These are phyloP conservation scores for Coniochaeta sp. DNA, from an alignment of 2,329 filamentous ascomycete species.

Conservation along the genomic window DNA sequence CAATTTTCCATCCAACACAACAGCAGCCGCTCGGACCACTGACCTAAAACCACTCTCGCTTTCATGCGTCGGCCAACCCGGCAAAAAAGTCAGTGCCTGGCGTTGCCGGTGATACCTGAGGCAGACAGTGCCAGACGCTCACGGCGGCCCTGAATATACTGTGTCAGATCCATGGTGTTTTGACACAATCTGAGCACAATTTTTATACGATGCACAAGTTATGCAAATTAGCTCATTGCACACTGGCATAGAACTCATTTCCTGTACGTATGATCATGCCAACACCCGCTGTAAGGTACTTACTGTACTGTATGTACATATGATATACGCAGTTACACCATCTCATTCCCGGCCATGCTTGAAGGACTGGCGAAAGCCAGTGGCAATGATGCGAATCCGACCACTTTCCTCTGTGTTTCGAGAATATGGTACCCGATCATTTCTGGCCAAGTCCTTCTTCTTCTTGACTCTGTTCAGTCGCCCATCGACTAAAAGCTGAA, in stretches of 20 bases:
- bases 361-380: too few relatives aligned
- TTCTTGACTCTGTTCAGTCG: neutral
- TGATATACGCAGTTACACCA: too few relatives aligned
- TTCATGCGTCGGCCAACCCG: neutral
- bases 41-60: neutral
- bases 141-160: neutral
- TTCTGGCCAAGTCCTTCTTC: neutral
- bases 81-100: neutral
- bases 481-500: neutral
- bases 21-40: neutral
- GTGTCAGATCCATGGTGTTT: neutral
- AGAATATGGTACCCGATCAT: neutral
- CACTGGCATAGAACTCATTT: too few relatives aligned
- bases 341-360: too few relatives aligned
- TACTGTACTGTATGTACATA: too few relatives aligned
- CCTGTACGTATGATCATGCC: neutral
- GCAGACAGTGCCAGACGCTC: neutral
- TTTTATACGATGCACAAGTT: neutral
- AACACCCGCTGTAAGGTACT: neutral
- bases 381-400: neutral
- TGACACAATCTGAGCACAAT: neutral
- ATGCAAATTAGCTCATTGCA: neutral
- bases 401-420: too few relatives aligned
- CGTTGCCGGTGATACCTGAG: neutral
- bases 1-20: neutral